Evolutionary conservation across 495 filamentous ascomycete species (phyloP), one percentile per base, ranked within the genome.

Genomic region (Tuber microsphaerosporum): DNA sequence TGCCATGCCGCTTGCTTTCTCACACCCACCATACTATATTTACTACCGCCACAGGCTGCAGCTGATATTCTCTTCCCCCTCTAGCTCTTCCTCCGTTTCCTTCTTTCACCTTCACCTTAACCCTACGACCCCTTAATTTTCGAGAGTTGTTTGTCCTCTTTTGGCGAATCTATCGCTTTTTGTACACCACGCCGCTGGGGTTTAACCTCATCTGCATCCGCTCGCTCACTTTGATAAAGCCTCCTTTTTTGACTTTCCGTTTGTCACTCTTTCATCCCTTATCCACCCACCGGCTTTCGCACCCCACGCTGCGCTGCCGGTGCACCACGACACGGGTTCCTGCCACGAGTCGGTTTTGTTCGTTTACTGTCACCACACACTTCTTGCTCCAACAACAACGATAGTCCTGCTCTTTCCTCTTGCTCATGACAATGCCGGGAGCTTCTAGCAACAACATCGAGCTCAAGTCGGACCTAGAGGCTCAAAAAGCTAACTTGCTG

Each of bases 381-480:
- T 6, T 65, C 26, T 26, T 34, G 5, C 1, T 16, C 31, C 26
- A 34, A 65, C 26, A 34, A 65, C 26, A 16, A 34, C 56, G 10
- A 65, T 65, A 65, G 34, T 31, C 26, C 6, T 31, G 12, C 56
- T 26, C 1, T 7, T 22, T 65, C 12, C 14, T 34, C 26, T 17
- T n/a, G 1, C 26, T 31, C 31, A 4, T 34, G 26, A 34, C 14
- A 34, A 65, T 65, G 56, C 26, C 56, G 12, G 56, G 56, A 65
- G 14, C 56, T 65, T 65, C 74, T 10, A 75, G 77, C 34, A 82
- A 80, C 61, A 83, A 85, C 6, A 74, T 78, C 34, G 80, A 84
- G 71, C 61, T 77, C 1, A 76, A 76, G 14, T 77, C 81, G 20
- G 80, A 83, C 46, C 71, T 78, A 37, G 85, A 88, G 72, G 81